These are phyloP conservation scores for Thermoascus crustaceus DNA, from an alignment of 2,329 filamentous ascomycete species.

Conservation along the genomic window DNA sequence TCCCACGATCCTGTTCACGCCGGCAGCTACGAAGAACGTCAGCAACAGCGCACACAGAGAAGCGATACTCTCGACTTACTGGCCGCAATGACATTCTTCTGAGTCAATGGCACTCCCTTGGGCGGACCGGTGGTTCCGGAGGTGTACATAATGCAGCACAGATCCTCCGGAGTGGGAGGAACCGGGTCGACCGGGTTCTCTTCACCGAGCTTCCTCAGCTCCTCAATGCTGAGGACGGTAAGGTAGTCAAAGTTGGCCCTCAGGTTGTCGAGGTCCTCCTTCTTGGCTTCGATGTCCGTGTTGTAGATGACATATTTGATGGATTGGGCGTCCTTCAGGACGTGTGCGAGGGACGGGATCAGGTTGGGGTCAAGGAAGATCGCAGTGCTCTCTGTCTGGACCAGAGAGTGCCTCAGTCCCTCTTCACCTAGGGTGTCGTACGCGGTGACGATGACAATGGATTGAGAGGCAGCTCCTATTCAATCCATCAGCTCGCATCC, in stretches of 20 bases:
- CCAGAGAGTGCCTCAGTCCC: constrained; percentile 76
- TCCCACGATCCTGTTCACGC: constrained; percentile 69
- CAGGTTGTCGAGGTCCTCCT: constrained; percentile 47
- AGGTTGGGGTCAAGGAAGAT: constrained; percentile 85
- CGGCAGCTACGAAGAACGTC: constrained; percentile 52
- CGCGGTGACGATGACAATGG: constrained; percentile 83
- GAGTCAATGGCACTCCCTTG: constrained; percentile 79
- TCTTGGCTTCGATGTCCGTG: constrained; percentile 44
- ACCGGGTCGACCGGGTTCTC: constrained; percentile 63
- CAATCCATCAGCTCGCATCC: constrained; percentile 3
- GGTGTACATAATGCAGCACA: constrained; percentile 76
- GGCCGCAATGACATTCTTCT: constrained; percentile 71
- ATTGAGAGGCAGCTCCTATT: constrained; percentile 64
- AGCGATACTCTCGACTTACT: constrained; percentile 41
- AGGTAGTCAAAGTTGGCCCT: constrained; percentile 46
- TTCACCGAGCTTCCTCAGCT: constrained; percentile 48
- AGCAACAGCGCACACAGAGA: constrained; percentile 7
- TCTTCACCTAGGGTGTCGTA: constrained; percentile 86
- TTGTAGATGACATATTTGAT: constrained; percentile 54
- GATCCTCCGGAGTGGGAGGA: constrained; percentile 64
- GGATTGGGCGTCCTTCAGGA: constrained; percentile 48
- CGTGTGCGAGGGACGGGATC: constrained; percentile 50
- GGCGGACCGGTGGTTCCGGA: constrained; percentile 83
- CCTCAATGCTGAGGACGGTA: constrained; percentile 48
- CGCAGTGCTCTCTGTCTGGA: constrained; percentile 68